Evolutionary conservation across 345 rosid genomes (phyloP), one percentile per base, ranked within the genome.

Genomic region (Aquilaria yunnanensis): DNA sequence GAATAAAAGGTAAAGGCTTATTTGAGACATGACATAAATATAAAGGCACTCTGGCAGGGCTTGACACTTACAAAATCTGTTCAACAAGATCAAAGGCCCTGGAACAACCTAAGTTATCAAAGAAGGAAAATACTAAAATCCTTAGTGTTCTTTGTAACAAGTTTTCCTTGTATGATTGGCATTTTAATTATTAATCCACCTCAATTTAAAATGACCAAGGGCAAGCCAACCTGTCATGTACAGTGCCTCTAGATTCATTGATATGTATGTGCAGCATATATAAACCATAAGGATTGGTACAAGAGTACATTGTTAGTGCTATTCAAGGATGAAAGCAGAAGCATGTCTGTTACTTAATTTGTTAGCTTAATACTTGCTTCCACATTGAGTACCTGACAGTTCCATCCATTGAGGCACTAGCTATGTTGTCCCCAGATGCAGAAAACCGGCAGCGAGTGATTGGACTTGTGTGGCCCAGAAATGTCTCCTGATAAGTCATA

Each of bases 371-470:
- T 49, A 62, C 46, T 54, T 51, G 51, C 56, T 37, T 57, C 23
- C 57, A 47, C 12, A 56, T 5, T 16, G 67, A 47, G 41, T 76
- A 86, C 92, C 92, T 86, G 78, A 86, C 89, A 34, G 92, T 86
- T 63, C 92, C 92, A 75, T 83, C 89, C 60, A 67, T 74, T 52
- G 92, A 86, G 63, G 92, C 92, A 72, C 89, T 86, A 60, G 89
- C 89, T 66, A 86, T 83, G 64, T 86, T 83, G 80, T 78, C 75
- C 57, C 92, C 92, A 63, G 92, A 81, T 52, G 87, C 87, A 73
- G 92, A 86, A 81, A 83, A 83, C 49, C 85, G 82, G 70, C 87
- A 86, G 30, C 87, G 63, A 46, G 85, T 80, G 66, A 86, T 83
- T 59, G 89, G 82, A 68, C 85, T 86, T 14, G 92, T 83, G 72